Percentiles rank a stretch among this genome's conserved stretches.
These are phyloP conservation scores for Leccinum aurantiacum DNA, from an alignment of 768 basidiomycete species.

Conservation along the genomic window DNA sequence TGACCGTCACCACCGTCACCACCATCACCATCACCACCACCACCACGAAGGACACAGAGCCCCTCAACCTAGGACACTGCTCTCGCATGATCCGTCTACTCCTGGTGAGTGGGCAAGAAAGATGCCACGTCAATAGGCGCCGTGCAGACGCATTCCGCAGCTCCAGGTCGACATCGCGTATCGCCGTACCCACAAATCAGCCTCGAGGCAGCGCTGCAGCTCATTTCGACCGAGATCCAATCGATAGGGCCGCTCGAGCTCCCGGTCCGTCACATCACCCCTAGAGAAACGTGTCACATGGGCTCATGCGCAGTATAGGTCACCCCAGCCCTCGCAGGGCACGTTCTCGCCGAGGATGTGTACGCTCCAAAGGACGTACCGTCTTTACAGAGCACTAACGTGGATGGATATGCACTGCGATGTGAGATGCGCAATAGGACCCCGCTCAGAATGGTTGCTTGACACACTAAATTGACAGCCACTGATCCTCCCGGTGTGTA, in stretches of 20 bases:
- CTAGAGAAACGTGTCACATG: not conserved
- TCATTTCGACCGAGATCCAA: conserved; percentile 50
- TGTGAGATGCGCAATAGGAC: conserved; percentile 42
- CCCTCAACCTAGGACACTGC: conserved; percentile 55
- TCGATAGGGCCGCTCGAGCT: conserved; percentile 41
- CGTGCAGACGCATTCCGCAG: conserved; percentile 35
- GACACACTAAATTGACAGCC: conserved; percentile 39
- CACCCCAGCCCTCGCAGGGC: conserved; percentile 54
- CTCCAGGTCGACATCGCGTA: conserved; percentile 65
- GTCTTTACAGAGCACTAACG: conserved; percentile 66
- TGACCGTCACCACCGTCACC: conserved; percentile 25
- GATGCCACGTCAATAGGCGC: not conserved
- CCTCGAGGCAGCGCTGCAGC: conserved; percentile 59
- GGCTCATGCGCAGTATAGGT: conserved; percentile 45
- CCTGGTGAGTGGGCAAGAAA: conserved; percentile 48
- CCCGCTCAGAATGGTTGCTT: not conserved
- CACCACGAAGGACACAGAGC: conserved; percentile 43
- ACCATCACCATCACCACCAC: conserved; percentile 35
- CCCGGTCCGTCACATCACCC: conserved; percentile 38
- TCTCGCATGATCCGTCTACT: conserved; percentile 69
- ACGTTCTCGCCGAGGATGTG: conserved; percentile 76
- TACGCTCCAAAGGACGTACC: conserved; percentile 66
- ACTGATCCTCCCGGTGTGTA: conserved; percentile 65
- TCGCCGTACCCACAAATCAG: conserved; percentile 77
- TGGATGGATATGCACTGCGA: conserved; percentile 84